A percentile compares a stretch with the other conserved stretches of the same genome.
These are phyloP conservation scores for Hagleromyces aurorensis DNA, from an alignment of 805 yeast species.

Conservation along the genomic window DNA sequence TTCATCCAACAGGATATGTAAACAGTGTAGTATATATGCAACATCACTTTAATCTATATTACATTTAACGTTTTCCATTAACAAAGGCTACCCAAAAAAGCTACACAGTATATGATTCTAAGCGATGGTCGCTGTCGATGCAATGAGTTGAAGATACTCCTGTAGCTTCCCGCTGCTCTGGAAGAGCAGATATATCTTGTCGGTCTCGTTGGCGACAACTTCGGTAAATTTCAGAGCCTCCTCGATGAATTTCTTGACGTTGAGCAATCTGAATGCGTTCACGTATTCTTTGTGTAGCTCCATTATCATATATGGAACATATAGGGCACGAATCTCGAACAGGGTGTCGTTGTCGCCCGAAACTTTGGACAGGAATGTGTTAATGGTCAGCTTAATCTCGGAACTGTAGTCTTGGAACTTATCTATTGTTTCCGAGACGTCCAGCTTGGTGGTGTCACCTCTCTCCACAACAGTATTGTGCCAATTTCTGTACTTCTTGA, in stretches of 20 bases:
- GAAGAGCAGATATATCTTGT: constrained; percentile 55
- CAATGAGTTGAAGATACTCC: constrained; percentile 45
- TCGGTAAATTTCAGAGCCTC: constrained; percentile 55
- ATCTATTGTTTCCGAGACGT: constrained; percentile 25
- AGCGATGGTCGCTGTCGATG: constrained; percentile 44
- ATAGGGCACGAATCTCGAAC: constrained; percentile 52
- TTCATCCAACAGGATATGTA: constrained; percentile 58
- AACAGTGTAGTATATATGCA: constrained; percentile 1
- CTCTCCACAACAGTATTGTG: constrained; percentile 28
- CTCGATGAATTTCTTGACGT: constrained; percentile 38
- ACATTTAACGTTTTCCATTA: background rate
- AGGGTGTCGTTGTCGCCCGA: constrained; percentile 32
- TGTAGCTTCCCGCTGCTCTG: constrained; percentile 45
- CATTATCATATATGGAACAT: constrained; percentile 65
- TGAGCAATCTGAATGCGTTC: constrained; percentile 32
- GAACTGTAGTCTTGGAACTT: constrained; percentile 25
- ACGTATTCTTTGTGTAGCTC: constrained; percentile 53
- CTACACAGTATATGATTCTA: constrained; percentile 3
- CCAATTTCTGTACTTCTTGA: constrained; percentile 46
- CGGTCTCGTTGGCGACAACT: constrained; percentile 59
- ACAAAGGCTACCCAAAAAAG: background rate
- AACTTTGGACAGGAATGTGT: constrained; percentile 28
- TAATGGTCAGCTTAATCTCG: constrained; percentile 22
- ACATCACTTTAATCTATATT: background rate
- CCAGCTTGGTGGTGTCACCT: too few relatives aligned